A percentile compares a stretch with the other conserved stretches of the same genome.
These are phyloP conservation scores for Perkinsus chesapeaki DNA, from an alignment of 169 alveolate genomes.

Conservation along the genomic window DNA sequence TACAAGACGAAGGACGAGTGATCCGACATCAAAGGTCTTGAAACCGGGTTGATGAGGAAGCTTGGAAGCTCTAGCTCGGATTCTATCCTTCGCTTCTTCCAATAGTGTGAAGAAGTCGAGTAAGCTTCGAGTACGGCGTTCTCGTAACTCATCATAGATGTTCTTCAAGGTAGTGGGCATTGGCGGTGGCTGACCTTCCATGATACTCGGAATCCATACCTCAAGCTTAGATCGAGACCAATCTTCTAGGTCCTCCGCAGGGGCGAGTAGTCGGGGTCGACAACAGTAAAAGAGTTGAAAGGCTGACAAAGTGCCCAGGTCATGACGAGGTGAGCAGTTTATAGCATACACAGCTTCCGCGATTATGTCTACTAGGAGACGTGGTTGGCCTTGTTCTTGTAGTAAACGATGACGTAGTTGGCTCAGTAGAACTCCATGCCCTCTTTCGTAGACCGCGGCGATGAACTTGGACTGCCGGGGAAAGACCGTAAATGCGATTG, in stretches of 20 bases:
- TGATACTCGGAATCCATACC: neutral
- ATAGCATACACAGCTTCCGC: neutral
- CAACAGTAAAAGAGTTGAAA: neutral
- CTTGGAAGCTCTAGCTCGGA: neutral
- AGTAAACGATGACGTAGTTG: neutral
- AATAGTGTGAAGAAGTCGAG: neutral
- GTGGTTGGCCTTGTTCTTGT: neutral
- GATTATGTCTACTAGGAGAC: neutral
- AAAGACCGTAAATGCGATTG: neutral
- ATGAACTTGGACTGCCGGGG: neutral
- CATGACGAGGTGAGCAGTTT: neutral
- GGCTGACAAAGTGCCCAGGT: neutral
- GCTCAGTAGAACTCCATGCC: neutral
- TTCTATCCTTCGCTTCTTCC: neutral
- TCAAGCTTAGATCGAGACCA: neutral
- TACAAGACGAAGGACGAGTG: neutral
- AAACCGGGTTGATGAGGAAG: neutral
- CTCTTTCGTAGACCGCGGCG: slow-evolving; percentile 1
- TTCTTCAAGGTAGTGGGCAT: neutral
- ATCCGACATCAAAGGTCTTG: neutral
- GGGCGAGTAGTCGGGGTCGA: neutral
- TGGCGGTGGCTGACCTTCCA: neutral
- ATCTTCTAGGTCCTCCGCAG: neutral
- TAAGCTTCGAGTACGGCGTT: neutral
- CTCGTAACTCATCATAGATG: neutral